Percentiles rank a stretch among this genome's conserved stretches.
phyloP scores from a whole-genome alignment of 257 asterid genomes.

The Petrea volubilis region DNA sequence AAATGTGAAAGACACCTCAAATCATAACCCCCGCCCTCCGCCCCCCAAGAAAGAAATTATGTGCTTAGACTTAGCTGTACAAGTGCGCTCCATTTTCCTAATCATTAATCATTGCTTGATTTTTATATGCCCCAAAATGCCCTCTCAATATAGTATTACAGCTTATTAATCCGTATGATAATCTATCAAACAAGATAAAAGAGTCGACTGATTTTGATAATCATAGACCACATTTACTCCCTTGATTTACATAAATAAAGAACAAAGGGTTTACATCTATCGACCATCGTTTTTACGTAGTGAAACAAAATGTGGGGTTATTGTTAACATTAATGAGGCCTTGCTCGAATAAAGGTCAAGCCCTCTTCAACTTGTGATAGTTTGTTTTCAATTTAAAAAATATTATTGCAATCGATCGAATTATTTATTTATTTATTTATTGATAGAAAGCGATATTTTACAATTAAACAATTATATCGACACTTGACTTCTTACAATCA shows the following conservation, averaged over 20 bases:
- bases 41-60: constrained; percentile 9
- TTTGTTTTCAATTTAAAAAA: too few species aligned
- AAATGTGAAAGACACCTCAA: constrained; percentile 8
- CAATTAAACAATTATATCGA: too few species aligned
- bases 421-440: too few species aligned
- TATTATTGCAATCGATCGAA: too few species aligned
- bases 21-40: background rate
- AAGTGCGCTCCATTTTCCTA: constrained; percentile 16
- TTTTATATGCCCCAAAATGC: constrained; percentile 7
- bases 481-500: too few species aligned
- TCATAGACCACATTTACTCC: background rate
- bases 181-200: background rate
- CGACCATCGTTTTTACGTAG: too few species aligned
- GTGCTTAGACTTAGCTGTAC: constrained; percentile 37
- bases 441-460: too few species aligned
- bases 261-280: background rate
- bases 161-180: background rate
- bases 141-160: background rate
- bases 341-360: too few species aligned
- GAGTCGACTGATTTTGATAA: too few species aligned
- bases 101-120: constrained; percentile 27
- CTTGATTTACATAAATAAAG: background rate
- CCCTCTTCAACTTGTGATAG: too few species aligned
- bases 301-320: too few species aligned
- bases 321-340: too few species aligned